Evolutionary conservation across 352 stramenopile genomes (phyloP).

Genomic region (Globisporangium nodosum): DNA sequence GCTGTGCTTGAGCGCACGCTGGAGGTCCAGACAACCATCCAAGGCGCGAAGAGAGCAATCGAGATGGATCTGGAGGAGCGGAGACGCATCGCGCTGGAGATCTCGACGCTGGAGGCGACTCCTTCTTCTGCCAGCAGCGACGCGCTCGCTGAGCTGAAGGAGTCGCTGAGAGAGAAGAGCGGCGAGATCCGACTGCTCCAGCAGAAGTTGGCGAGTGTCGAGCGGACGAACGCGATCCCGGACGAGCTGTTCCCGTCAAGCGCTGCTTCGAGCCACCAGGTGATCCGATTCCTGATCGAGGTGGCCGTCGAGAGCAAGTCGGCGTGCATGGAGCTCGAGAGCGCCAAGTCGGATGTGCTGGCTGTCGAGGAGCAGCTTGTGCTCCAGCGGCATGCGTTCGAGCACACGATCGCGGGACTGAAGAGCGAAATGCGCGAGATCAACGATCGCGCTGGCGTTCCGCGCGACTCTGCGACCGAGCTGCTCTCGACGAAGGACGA

Average conservation of each 20-base stretch:
- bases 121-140: slow-evolving; percentile 8
- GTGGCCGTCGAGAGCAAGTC: slow-evolving; percentile 31
- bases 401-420: slow-evolving; percentile 16
- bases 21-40: slow-evolving; percentile 41
- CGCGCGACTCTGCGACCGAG: not conserved
- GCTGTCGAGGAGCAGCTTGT: slow-evolving; percentile 25
- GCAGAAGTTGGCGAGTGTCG: slow-evolving; percentile 47
- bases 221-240: slow-evolving; percentile 40
- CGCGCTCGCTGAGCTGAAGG: slow-evolving; percentile 28
- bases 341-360: slow-evolving; percentile 25
- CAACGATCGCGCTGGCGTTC: slow-evolving; percentile 7
- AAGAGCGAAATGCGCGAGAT: slow-evolving; percentile 22
- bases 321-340: slow-evolving; percentile 29
- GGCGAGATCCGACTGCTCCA: slow-evolving; percentile 54
- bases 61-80: slow-evolving; percentile 44
- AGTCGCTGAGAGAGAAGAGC: slow-evolving; percentile 41
- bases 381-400: slow-evolving; percentile 19
- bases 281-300: slow-evolving; percentile 50
- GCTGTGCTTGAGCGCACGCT: slow-evolving; percentile 34
- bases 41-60: slow-evolving; percentile 42
- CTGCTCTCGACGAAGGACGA: slow-evolving; percentile 5
- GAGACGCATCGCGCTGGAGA: slow-evolving; percentile 40
- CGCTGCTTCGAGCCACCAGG: slow-evolving; percentile 34
- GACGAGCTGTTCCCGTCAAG: slow-evolving; percentile 34
- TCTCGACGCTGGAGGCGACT: slow-evolving; percentile 21